Evolutionary conservation across 2,329 filamentous ascomycete genomes (phyloP), one percentile per base, ranked within the genome.

Genomic region (Verticillium nonalfalfae): DNA sequence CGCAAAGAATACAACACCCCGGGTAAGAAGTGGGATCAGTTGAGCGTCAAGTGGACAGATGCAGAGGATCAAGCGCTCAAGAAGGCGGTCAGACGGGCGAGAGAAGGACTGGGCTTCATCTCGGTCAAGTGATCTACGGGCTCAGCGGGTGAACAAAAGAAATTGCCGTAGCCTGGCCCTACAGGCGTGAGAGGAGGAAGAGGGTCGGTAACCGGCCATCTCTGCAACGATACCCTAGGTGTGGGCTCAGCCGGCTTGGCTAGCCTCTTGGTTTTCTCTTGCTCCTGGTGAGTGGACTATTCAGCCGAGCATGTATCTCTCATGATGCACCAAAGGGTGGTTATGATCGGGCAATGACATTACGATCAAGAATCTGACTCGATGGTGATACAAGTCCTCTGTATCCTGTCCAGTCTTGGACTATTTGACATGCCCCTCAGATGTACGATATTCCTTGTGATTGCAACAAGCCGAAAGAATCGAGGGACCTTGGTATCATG

Each of bases 11-110:
- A 87, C 71, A 85, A 86, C 71, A 82, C 81, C 9, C 82, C 82
- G 0, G 83, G 84, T 13, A 83, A 78, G 65, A 87, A 87, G 66
- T 90, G 87, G 87, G 85, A 90, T 71, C 74, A 88, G 64, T 75
- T 90, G 39, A 85, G 79, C 67, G 85, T 90, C 61, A 81, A 85
- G 72, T 90, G 87, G 87, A 89, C 86, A 10, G 87, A 89, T 68
- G 76, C 72, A 0, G 87, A 90, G 72, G 84, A 88, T 56, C 85
- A 89, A 75, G 83, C 80, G 40, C 75, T 90, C 66, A 82, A 78
- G 68, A 79, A 75, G 68, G 86, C 86, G 0, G 82, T 83, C 18
- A 76, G 76, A 59, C 76, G 76, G 56, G 87, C 87, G 9, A 79
- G 87, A 57, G 79, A 84, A 39, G 87, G 87, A 1, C 78, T 90